Evolutionary conservation across 306 rosid genomes (phyloP).

Genomic region (Alnus rubra): DNA sequence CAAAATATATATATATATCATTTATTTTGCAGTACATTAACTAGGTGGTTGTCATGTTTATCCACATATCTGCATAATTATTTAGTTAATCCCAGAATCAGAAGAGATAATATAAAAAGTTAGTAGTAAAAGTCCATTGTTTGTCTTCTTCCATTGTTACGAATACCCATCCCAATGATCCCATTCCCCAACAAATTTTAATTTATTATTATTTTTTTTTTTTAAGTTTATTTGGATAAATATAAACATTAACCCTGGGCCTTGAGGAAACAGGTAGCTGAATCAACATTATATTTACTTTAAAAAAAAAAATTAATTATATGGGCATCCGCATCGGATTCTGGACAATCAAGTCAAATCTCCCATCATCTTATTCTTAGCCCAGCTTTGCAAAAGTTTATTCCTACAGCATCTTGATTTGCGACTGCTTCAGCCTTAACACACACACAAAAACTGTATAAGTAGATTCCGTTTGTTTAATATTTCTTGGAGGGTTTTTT

Average conservation of each 20-base stretch:
- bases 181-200: too few species aligned
- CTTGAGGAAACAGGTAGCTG: neutral
- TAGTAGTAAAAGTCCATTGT: neutral
- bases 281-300: neutral
- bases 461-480: neutral
- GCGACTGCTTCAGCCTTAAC: neutral
- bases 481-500: too few species aligned
- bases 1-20: too few species aligned
- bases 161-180: neutral
- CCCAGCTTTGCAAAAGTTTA: neutral
- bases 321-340: slow-evolving; percentile 2
- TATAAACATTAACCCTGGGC: neutral
- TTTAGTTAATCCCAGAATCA: neutral
- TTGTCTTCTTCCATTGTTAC: neutral
- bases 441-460: too few species aligned
- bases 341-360: neutral
- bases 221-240: too few species aligned
- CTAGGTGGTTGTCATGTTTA: slow-evolving; percentile 2
- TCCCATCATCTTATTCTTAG: neutral
- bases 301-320: too few species aligned
- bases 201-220: neutral
- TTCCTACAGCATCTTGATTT: neutral
- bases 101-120: neutral
- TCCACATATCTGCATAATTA: neutral
- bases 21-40: neutral